These are phyloP conservation scores for Kurtzmaniella fragi DNA, from an alignment of 805 yeast species.

Conservation along the genomic window DNA sequence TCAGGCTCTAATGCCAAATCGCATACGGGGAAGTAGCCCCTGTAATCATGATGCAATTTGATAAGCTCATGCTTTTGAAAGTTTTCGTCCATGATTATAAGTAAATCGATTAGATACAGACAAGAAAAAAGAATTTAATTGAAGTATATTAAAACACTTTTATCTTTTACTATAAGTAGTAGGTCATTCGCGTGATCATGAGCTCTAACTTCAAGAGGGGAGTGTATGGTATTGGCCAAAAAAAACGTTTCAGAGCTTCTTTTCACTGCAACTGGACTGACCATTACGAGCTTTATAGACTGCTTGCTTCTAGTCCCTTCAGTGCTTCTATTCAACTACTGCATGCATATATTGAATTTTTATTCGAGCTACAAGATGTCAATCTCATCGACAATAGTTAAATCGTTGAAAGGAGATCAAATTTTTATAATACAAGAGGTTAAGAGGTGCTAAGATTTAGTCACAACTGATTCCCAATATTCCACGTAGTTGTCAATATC, in stretches of 20 bases:
- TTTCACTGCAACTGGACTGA: neutral
- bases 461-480: conserved; percentile 44
- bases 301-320: too few relatives aligned
- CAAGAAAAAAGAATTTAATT: neutral
- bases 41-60: conserved; percentile 16
- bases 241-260: neutral
- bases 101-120: neutral
- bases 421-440: too few relatives aligned
- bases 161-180: neutral
- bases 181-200: conserved; percentile 1
- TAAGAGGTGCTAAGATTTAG: too few relatives aligned
- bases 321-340: too few relatives aligned
- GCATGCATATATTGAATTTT: too few relatives aligned
- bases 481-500: conserved; percentile 35
- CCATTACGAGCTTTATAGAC: too few relatives aligned
- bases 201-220: neutral
- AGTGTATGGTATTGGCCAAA: too few relatives aligned
- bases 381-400: too few relatives aligned
- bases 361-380: too few relatives aligned
- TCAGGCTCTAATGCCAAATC: conserved; percentile 6
- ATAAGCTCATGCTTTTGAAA: conserved; percentile 15
- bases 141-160: too few relatives aligned
- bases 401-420: too few relatives aligned
- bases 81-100: conserved; percentile 13
- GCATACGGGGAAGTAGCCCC: conserved; percentile 13